phyloP scores from a whole-genome alignment of 768 basidiomycete genomes.

The Podaxis sp. region DNA sequence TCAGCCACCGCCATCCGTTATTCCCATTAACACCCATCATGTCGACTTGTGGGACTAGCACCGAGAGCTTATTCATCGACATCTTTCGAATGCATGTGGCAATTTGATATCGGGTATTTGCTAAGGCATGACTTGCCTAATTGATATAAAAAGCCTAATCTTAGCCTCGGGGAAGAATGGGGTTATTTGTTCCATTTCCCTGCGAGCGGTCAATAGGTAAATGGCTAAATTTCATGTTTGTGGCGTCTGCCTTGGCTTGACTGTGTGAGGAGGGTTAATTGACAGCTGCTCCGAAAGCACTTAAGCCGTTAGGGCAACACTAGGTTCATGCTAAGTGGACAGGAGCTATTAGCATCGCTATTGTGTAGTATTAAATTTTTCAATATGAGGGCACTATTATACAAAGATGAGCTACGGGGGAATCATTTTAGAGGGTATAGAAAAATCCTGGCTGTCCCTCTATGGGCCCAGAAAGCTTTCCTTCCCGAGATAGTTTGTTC shows the following conservation, averaged over 20 bases:
- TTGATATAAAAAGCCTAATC: background rate
- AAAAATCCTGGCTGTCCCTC: conserved; percentile 38
- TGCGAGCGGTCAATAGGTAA: background rate
- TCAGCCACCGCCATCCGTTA: too few species aligned
- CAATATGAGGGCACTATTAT: background rate
- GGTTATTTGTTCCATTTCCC: background rate
- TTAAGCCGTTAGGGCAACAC: too few species aligned
- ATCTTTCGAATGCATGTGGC: too few species aligned
- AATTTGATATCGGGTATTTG: too few species aligned
- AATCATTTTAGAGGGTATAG: conserved; percentile 33
- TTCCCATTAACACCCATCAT: too few species aligned
- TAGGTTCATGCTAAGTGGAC: too few species aligned
- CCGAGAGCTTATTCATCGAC: too few species aligned
- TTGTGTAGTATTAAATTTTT: too few species aligned
- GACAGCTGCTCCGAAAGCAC: too few species aligned
- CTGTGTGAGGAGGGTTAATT: too few species aligned
- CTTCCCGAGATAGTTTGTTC: conserved; percentile 37
- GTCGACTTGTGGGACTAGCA: too few species aligned
- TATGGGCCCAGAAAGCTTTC: conserved; percentile 29
- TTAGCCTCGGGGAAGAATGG: background rate
- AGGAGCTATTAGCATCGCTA: too few species aligned
- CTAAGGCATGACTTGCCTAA: background rate
- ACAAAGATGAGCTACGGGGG: background rate
- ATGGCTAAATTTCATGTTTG: background rate
- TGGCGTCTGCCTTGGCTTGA: background rate